Conservation (phyloP, 345 rosid genomes). For the Nasturtium officinale region DNA sequence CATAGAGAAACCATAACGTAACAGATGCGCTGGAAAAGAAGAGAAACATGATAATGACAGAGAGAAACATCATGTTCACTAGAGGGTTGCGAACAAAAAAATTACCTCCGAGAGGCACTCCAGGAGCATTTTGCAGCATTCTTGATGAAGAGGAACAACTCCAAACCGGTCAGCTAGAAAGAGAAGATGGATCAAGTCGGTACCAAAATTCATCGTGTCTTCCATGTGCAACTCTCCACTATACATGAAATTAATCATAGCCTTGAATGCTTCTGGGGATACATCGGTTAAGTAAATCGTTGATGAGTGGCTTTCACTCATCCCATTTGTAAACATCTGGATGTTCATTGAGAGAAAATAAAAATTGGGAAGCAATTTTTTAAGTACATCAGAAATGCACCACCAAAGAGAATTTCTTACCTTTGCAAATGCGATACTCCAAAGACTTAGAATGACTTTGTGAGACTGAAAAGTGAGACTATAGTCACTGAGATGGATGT, state of each 20-base stretch:
- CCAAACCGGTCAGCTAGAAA: slow-evolving; percentile 88
- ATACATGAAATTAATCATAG: slow-evolving; percentile 89
- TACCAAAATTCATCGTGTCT: slow-evolving; percentile 61
- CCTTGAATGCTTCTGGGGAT: slow-evolving; percentile 69
- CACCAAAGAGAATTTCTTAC: slow-evolving; percentile 47
- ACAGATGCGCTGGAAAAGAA: slow-evolving; percentile 38
- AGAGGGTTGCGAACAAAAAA: slow-evolving; percentile 19
- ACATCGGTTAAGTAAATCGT: slow-evolving; percentile 72
- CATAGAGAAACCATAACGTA: slow-evolving; percentile 49
- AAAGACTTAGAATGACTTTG: slow-evolving; percentile 75
- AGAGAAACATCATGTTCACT: slow-evolving; percentile 17
- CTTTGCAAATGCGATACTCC: slow-evolving; percentile 94
- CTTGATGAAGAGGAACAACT: slow-evolving; percentile 82
- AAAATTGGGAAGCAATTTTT: slow-evolving; percentile 11
- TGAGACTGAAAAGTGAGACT: slow-evolving; percentile 70
- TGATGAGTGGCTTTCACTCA: slow-evolving; percentile 80
- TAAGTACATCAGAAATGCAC: slow-evolving; percentile 1
- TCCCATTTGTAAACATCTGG: slow-evolving; percentile 99
- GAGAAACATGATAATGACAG: slow-evolving; percentile 27
- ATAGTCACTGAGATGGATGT: slow-evolving; percentile 62
- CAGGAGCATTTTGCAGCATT: slow-evolving; percentile 89
- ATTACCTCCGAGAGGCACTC: slow-evolving; percentile 93
- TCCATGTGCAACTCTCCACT: slow-evolving; percentile 71
- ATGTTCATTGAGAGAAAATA: slow-evolving; percentile 14
- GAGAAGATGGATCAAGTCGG: slow-evolving; percentile 80